These are phyloP conservation scores for Lactarius tabidus DNA, from an alignment of 768 basidiomycete genomes.

Conservation along the genomic window DNA sequence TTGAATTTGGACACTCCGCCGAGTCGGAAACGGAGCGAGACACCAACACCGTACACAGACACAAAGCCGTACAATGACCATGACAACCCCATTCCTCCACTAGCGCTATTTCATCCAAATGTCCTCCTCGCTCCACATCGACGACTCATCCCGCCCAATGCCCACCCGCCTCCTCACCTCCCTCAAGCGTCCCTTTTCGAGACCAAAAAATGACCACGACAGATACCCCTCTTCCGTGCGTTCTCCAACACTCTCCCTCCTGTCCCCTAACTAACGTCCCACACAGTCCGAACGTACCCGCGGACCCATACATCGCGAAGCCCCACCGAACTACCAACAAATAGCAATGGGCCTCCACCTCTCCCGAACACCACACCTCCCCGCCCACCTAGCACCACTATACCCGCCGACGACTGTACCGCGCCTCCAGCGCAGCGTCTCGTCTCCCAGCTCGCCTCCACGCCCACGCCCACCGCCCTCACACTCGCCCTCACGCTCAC, in stretches of 20 bases:
- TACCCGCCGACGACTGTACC: background rate
- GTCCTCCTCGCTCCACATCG: background rate
- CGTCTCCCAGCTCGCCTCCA: conserved; percentile 27
- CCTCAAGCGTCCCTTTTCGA: conserved; percentile 18
- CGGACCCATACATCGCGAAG: conserved; percentile 37
- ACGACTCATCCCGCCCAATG: conserved; percentile 6
- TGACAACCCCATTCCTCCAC: background rate
- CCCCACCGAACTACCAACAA: conserved; percentile 65
- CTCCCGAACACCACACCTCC: conserved; percentile 70
- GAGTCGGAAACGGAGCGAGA: background rate
- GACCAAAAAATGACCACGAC: conserved; percentile 8
- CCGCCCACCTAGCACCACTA: conserved; percentile 33
- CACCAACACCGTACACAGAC: no score
- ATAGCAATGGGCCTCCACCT: conserved; percentile 79
- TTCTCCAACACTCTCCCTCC: background rate
- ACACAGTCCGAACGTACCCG: conserved; percentile 34
- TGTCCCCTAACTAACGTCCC: background rate
- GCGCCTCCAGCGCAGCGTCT: conserved; percentile 6
- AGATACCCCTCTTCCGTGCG: background rate
- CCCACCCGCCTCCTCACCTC: conserved; percentile 16
- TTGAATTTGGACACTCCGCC: background rate
- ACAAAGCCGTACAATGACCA: background rate
- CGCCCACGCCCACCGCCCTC: conserved; percentile 13
- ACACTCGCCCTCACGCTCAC: background rate
- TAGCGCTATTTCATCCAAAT: conserved; percentile 2